A percentile compares a stretch with the other conserved stretches of the same genome.
phyloP scores from a whole-genome alignment of 2,329 filamentous ascomycete species.

The Xylariaceae sp. region DNA sequence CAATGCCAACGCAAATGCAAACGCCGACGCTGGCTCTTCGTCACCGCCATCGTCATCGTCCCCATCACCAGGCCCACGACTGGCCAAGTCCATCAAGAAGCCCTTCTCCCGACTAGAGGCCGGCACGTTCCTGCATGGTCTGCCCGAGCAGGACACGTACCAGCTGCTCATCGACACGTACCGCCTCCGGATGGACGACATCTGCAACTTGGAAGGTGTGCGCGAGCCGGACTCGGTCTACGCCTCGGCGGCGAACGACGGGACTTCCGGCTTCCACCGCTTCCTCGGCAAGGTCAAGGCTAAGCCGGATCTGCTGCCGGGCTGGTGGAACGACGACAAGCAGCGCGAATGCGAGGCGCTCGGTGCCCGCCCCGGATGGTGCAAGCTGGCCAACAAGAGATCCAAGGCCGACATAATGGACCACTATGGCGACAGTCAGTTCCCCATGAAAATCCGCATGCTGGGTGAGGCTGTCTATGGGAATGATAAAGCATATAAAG shows the following conservation, averaged over 20 bases:
- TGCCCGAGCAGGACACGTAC: slow-evolving; percentile 36
- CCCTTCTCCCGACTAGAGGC: slow-evolving; percentile 34
- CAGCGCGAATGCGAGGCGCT: slow-evolving; percentile 28
- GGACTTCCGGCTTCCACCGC: slow-evolving; percentile 25
- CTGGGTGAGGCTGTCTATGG: slow-evolving; percentile 34
- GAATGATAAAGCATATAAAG: no score
- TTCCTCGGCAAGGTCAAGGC: slow-evolving; percentile 27
- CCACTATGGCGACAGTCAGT: slow-evolving; percentile 34
- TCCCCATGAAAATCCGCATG: slow-evolving; percentile 45
- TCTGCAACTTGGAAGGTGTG: slow-evolving; percentile 20
- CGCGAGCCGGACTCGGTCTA: slow-evolving; percentile 24
- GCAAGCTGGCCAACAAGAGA: slow-evolving; percentile 18
- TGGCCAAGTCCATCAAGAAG: slow-evolving; percentile 13
- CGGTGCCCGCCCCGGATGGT: slow-evolving; percentile 22
- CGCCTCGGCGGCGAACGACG: slow-evolving; percentile 12
- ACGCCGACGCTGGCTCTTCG: no score
- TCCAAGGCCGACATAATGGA: slow-evolving; percentile 17
- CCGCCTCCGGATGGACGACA: slow-evolving; percentile 37
- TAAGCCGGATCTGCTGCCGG: slow-evolving; percentile 28
- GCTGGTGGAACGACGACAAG: slow-evolving; percentile 37
- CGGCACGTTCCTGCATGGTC: slow-evolving; percentile 35
- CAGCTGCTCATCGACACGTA: slow-evolving; percentile 39
- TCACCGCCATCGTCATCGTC: neutral
- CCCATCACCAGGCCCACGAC: slow-evolving; percentile 23
- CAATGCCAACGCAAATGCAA: slow-evolving; percentile 7